Evolutionary conservation across 805 yeast species (phyloP).

Genomic region (Yamadazyma scolyti): DNA sequence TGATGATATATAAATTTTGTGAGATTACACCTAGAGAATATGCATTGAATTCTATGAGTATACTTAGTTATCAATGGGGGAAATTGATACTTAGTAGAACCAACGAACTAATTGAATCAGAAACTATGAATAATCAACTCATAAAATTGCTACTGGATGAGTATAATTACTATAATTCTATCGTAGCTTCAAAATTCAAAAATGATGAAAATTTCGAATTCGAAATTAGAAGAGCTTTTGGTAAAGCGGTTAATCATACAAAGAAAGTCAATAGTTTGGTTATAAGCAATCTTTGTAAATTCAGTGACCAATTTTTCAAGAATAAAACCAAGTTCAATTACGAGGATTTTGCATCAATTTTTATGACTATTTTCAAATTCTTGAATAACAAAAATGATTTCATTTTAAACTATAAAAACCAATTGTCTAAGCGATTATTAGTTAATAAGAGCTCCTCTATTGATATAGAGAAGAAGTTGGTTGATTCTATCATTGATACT

Average conservation of each 20-base stretch:
- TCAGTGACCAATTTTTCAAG: slow-evolving; percentile 28
- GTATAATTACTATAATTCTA: slow-evolving; percentile 1
- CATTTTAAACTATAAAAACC: slow-evolving; percentile 25
- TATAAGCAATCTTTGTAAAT: slow-evolving; percentile 24
- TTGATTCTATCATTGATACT: slow-evolving; percentile 18
- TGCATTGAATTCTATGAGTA: slow-evolving; percentile 16
- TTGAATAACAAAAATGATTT: slow-evolving; percentile 32
- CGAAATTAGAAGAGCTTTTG: slow-evolving; percentile 29
- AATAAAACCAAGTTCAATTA: slow-evolving; percentile 11
- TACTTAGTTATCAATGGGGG: slow-evolving; percentile 26
- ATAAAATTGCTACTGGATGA: neutral
- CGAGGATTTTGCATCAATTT: slow-evolving; percentile 15
- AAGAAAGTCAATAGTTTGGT: slow-evolving; percentile 14
- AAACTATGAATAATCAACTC: slow-evolving; percentile 2
- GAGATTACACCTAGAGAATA: slow-evolving; percentile 14
- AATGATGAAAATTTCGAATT: slow-evolving; percentile 21
- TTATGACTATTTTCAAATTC: slow-evolving; percentile 26
- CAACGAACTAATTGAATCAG: slow-evolving; percentile 1
- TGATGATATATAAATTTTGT: slow-evolving; percentile 17
- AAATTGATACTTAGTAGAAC: slow-evolving; percentile 6
- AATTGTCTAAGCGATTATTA: slow-evolving; percentile 35
- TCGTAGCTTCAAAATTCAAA: slow-evolving; percentile 1
- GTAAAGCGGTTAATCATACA: slow-evolving; percentile 12
- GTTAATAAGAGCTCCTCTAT: slow-evolving; percentile 14
- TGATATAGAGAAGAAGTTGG: slow-evolving; percentile 21